Percentiles rank a stretch among this genome's conserved stretches.
Evolutionary conservation across 2,329 filamentous ascomycete species (phyloP).

Genomic region (Cryoendolithus antarcticus): DNA sequence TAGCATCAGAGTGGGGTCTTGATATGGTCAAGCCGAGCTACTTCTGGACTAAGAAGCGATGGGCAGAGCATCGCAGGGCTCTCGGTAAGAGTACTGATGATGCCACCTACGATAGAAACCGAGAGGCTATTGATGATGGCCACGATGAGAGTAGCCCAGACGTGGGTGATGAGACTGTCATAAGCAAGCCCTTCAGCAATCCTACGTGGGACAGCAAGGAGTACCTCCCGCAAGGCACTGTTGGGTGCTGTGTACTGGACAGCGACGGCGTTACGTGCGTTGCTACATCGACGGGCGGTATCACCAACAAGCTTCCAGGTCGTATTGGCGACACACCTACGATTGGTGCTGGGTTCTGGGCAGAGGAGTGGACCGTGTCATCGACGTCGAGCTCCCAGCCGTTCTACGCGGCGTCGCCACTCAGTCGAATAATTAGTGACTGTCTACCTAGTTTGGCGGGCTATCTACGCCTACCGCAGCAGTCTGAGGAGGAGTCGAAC

Average conservation of each 20-base stretch:
- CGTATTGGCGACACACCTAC: constrained; percentile 78
- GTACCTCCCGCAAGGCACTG: constrained; percentile 72
- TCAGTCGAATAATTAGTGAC: too few species aligned
- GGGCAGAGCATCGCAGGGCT: constrained; percentile 63
- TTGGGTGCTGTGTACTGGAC: constrained; percentile 72
- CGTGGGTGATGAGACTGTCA: constrained; percentile 3
- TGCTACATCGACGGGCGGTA: constrained; percentile 56
- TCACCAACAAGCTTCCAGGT: constrained; percentile 82
- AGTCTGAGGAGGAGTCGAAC: neutral
- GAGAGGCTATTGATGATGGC: neutral
- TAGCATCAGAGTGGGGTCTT: constrained; percentile 57
- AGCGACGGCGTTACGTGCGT: constrained; percentile 59
- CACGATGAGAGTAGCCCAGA: neutral
- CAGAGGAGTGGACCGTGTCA: constrained; percentile 57
- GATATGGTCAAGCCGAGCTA: constrained; percentile 58
- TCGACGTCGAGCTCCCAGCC: too few species aligned
- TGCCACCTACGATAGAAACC: constrained; percentile 25
- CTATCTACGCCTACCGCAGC: constrained; percentile 10
- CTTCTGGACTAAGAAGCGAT: constrained; percentile 66
- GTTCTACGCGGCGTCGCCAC: too few species aligned
- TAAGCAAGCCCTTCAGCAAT: constrained; percentile 4
- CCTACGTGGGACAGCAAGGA: constrained; percentile 47
- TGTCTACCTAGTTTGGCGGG: constrained; percentile 14
- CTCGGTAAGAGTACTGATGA: constrained; percentile 30
- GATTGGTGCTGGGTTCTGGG: constrained; percentile 78